These are phyloP conservation scores for Tilletia caries DNA, from an alignment of 1,284 basidiomycete species.

Conservation along the genomic window DNA sequence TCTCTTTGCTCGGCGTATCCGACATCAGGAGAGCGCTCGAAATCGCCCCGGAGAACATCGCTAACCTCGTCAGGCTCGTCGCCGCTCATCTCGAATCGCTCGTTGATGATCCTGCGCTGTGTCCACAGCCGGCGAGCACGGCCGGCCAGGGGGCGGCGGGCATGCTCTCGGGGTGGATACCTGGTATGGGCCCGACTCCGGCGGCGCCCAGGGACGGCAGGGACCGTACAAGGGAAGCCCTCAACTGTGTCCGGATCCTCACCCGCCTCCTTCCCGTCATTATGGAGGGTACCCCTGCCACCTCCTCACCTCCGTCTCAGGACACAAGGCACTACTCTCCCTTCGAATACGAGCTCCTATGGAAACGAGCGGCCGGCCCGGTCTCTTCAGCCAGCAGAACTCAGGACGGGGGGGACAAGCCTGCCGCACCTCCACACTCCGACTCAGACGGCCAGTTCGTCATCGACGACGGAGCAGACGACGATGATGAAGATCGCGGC, in stretches of 20 bases:
- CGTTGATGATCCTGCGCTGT: conserved; percentile 38
- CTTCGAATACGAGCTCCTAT: conserved; percentile 32
- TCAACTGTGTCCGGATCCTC: conserved; percentile 47
- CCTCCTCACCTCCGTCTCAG: conserved; percentile 12
- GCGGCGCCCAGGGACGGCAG: conserved; percentile 14
- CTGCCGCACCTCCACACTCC: neutral
- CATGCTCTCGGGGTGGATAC: neutral
- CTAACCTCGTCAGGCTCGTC: conserved; percentile 42
- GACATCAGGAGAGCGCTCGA: conserved; percentile 35
- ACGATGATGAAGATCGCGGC: conserved; percentile 19
- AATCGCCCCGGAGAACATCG: conserved; percentile 42
- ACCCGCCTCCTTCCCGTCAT: conserved; percentile 43
- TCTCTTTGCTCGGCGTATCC: conserved; percentile 31
- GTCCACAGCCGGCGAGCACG: conserved; percentile 14
- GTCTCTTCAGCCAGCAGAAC: neutral
- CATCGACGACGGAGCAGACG: conserved; percentile 41
- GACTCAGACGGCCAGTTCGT: conserved; percentile 37
- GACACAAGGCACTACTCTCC: conserved; percentile 14
- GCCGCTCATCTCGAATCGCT: conserved; percentile 46
- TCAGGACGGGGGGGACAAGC: neutral
- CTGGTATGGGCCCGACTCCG: neutral
- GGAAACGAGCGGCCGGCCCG: conserved; percentile 16
- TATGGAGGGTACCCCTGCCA: conserved; percentile 18
- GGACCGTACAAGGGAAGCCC: conserved; percentile 38
- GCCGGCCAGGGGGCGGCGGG: neutral